A percentile compares a stretch with the other conserved stretches of the same genome.
Evolutionary conservation across 345 rosid genomes (phyloP).

Genomic region (Kernera saxatilis): DNA sequence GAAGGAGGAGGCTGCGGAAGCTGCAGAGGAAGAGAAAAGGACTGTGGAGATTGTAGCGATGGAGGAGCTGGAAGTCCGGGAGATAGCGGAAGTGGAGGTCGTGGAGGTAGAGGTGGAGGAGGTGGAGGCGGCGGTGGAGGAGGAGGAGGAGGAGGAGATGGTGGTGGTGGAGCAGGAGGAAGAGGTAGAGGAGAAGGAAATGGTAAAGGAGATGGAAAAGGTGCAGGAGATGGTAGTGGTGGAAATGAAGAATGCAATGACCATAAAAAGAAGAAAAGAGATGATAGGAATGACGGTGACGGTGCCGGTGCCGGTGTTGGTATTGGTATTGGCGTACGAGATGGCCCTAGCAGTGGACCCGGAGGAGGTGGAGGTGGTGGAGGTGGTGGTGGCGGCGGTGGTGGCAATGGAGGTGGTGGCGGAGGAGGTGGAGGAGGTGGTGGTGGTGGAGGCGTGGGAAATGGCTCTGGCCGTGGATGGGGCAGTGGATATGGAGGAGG

Average conservation of each 20-base stretch:
- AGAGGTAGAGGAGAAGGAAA: background rate
- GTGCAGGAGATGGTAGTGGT: background rate
- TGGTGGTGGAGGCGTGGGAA: background rate
- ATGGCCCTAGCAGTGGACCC: conserved; percentile 8
- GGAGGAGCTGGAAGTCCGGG: conserved; percentile 8
- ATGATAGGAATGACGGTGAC: background rate
- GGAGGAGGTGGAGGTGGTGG: background rate
- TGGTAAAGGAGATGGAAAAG: background rate
- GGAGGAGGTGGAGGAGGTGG: background rate
- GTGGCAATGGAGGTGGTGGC: background rate
- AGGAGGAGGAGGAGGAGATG: background rate
- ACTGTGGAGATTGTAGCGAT: conserved; percentile 4
- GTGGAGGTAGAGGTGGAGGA: background rate
- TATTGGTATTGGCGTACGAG: conserved; percentile 23
- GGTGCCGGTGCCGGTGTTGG: conserved; percentile 5
- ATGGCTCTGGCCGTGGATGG: conserved; percentile 10
- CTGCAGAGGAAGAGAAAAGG: conserved; percentile 3
- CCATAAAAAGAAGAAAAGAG: conserved; percentile 18
- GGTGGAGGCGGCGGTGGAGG: background rate
- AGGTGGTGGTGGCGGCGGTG: conserved; percentile 1
- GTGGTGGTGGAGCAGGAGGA: background rate
- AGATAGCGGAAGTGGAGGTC: background rate
- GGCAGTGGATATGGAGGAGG: conserved; percentile 11
- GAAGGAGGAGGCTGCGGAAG: conserved; percentile 5
- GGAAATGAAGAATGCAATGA: conserved; percentile 24